phyloP scores from a whole-genome alignment of 2,329 filamentous ascomycete species.

The Pseudogymnoascus sp. region DNA sequence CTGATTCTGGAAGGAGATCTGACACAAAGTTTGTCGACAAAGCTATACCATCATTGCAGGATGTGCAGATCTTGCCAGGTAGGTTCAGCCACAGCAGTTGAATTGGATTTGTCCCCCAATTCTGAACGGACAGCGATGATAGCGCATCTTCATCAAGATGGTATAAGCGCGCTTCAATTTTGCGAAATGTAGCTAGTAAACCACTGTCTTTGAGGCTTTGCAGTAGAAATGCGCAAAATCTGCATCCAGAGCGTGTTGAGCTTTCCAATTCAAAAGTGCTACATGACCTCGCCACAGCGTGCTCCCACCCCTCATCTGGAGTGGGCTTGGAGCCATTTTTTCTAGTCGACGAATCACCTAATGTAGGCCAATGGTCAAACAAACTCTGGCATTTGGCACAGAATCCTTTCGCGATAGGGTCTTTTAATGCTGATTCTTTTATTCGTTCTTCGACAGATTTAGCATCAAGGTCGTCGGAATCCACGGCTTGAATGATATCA shows the following conservation, averaged over 20 bases:
- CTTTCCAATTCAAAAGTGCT: conserved; percentile 14
- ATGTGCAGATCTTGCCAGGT: conserved; percentile 12
- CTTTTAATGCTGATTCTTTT: conserved; percentile 10
- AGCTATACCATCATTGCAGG: background rate
- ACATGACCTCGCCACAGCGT: background rate
- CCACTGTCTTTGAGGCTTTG: conserved; percentile 13
- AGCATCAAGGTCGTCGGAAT: conserved; percentile 12
- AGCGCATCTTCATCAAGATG: conserved; percentile 6
- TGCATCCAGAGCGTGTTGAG: conserved; percentile 12
- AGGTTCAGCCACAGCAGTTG: conserved; percentile 14
- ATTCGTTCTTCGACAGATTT: conserved; percentile 14
- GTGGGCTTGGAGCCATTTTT: background rate
- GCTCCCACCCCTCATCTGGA: background rate
- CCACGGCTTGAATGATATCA: conserved; percentile 6
- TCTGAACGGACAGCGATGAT: background rate
- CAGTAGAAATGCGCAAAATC: conserved; percentile 14
- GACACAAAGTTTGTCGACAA: background rate
- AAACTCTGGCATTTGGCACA: background rate
- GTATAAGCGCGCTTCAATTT: conserved; percentile 13
- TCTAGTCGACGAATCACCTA: background rate
- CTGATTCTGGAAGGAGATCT: conserved; percentile 12
- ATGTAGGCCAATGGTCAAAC: background rate
- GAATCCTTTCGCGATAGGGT: background rate
- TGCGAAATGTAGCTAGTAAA: conserved; percentile 12
- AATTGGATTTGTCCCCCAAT: background rate